These are phyloP conservation scores for Pichia cephalocereana DNA, from an alignment of 805 yeast genomes.

Conservation along the genomic window DNA sequence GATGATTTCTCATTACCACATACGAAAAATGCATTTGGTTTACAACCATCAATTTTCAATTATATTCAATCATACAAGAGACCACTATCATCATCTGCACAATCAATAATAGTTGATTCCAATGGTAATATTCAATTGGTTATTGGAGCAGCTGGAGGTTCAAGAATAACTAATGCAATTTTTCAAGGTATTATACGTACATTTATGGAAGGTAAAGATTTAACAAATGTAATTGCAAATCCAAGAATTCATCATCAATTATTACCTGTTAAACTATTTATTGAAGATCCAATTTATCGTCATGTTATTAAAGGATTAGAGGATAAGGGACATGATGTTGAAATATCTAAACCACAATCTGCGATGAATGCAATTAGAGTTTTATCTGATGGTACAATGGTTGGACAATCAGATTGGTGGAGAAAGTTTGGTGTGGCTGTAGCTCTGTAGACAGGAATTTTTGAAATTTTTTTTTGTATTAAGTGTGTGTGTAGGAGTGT, in stretches of 20 bases:
- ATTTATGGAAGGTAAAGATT: constrained; percentile 46
- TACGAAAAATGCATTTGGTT: constrained; percentile 63
- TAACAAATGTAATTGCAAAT: constrained; percentile 61
- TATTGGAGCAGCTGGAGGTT: constrained; percentile 94
- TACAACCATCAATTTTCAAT: constrained; percentile 75
- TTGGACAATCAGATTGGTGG: constrained; percentile 88
- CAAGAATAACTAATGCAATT: constrained; percentile 73
- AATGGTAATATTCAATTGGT: constrained; percentile 49
- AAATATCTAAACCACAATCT: constrained; percentile 36
- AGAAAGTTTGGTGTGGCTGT: constrained; percentile 70
- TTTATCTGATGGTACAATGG: constrained; percentile 30
- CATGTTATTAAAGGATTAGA: constrained; percentile 30
- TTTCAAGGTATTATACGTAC: constrained; percentile 69
- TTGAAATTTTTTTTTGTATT: too few relatives aligned
- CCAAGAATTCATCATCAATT: constrained; percentile 90
- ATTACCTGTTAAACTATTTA: constrained; percentile 56
- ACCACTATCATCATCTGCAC: constrained; percentile 79
- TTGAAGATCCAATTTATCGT: constrained; percentile 45
- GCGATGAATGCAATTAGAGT: constrained; percentile 49
- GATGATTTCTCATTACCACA: constrained; percentile 83
- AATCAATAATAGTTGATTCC: constrained; percentile 50
- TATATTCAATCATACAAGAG: constrained; percentile 67
- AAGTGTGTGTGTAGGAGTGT: too few relatives aligned
- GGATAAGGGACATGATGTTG: constrained; percentile 41
- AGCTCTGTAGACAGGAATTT: constrained; percentile 37